A percentile compares a stretch with the other conserved stretches of the same genome.
Evolutionary conservation across 1,284 basidiomycete species (phyloP).

Genomic region (Tilletia horrida): DNA sequence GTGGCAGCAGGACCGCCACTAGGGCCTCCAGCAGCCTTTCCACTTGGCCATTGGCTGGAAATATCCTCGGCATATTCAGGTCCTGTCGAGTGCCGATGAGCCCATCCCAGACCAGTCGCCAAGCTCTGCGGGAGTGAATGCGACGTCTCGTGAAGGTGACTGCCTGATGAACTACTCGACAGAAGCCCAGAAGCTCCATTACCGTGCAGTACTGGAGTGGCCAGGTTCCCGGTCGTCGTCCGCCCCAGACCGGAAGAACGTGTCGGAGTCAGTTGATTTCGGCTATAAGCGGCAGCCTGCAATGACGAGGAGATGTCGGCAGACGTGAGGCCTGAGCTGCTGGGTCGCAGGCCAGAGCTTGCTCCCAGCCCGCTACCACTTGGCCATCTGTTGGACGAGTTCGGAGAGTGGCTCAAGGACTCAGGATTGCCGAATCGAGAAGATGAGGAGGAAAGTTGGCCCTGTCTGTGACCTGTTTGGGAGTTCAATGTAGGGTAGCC

Average conservation of each 20-base stretch:
- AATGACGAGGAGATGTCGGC: neutral
- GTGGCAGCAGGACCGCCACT: too few relatives aligned
- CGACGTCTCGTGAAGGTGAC: neutral
- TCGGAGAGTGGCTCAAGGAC: neutral
- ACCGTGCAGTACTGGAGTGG: neutral
- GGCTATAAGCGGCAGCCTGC: neutral
- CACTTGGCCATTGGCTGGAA: too few relatives aligned
- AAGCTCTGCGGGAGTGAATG: neutral
- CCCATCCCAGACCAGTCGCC: neutral
- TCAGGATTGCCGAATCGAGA: slow-evolving; percentile 19
- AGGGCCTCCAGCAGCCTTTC: too few relatives aligned
- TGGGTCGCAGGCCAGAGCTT: neutral
- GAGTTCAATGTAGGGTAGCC: slow-evolving; percentile 25
- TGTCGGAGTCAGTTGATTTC: neutral
- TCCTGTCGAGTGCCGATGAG: too few relatives aligned
- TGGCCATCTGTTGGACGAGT: slow-evolving; percentile 11
- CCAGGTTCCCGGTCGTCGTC: neutral
- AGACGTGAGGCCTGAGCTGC: neutral
- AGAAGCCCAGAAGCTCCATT: neutral
- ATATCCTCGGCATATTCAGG: too few relatives aligned
- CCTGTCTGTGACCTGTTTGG: slow-evolving; percentile 13
- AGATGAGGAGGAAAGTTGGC: neutral
- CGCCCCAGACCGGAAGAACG: neutral
- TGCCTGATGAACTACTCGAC: neutral
- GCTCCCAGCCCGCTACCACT: neutral